phyloP scores from a whole-genome alignment of 2,329 filamentous ascomycete genomes.

The Colletotrichum orchidophilum region DNA sequence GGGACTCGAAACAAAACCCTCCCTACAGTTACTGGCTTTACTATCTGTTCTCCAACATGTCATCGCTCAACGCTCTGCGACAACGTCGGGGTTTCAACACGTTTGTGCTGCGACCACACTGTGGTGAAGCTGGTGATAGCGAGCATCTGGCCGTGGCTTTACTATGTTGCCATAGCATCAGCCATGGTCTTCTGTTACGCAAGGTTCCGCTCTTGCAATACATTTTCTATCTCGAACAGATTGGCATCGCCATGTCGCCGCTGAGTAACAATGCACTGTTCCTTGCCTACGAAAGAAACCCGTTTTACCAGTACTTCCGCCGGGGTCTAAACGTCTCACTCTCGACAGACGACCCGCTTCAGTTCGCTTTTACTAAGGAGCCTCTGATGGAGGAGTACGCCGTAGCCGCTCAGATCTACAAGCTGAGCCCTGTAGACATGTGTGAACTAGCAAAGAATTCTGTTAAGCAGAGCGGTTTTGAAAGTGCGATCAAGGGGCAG shows the following conservation, averaged over 20 bases:
- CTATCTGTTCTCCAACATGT: constrained; percentile 93
- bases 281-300: constrained; percentile 95
- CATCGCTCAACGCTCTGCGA: constrained; percentile 90
- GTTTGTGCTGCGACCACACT: constrained; percentile 91
- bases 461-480: constrained; percentile 93
- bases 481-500: constrained; percentile 85
- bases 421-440: constrained; percentile 97
- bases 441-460: constrained; percentile 97
- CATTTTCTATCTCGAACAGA: constrained; percentile 97
- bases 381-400: constrained; percentile 98
- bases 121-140: constrained; percentile 95
- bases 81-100: constrained; percentile 95
- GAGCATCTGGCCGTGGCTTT: constrained; percentile 94
- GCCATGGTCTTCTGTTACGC: constrained; percentile 88
- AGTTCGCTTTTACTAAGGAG: constrained; percentile 99
- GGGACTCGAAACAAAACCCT: constrained; percentile 93
- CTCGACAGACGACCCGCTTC: constrained; percentile 94
- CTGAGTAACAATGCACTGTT: constrained; percentile 98
- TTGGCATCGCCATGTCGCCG: constrained; percentile 99
- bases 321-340: constrained; percentile 94
- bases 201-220: constrained; percentile 97
- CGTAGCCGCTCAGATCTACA: constrained; percentile 98
- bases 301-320: constrained; percentile 94
- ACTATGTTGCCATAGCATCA: constrained; percentile 95
- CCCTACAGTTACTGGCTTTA: constrained; percentile 99